These are phyloP conservation scores for Penicillium tannophilum DNA, from an alignment of 495 filamentous ascomycete genomes.

Conservation along the genomic window DNA sequence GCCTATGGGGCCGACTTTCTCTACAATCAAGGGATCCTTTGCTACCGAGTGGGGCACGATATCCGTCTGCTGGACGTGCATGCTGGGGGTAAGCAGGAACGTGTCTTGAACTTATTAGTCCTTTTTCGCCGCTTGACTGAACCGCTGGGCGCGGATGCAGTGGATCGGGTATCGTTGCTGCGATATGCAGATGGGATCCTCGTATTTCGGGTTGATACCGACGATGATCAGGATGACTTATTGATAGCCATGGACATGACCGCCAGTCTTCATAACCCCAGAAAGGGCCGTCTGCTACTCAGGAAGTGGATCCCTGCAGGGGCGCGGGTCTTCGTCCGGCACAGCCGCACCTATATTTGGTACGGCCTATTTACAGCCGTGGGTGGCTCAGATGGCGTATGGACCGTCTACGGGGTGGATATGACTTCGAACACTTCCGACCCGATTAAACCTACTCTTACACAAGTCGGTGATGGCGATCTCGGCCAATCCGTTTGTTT, in stretches of 20 bases:
- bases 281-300: constrained; percentile 41
- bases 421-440: constrained; percentile 33
- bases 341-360: constrained; percentile 65
- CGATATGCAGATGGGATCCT: constrained; percentile 64
- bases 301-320: constrained; percentile 16
- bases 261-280: constrained; percentile 20
- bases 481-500: constrained; percentile 72
- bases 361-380: constrained; percentile 54
- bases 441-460: constrained; percentile 12
- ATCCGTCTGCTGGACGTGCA: constrained; percentile 69
- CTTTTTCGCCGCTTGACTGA: constrained; percentile 44
- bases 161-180: constrained; percentile 56
- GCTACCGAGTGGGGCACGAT: constrained; percentile 57
- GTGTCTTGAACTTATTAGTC: constrained; percentile 57
- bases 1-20: constrained; percentile 63
- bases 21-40: constrained; percentile 64
- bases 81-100: constrained; percentile 49
- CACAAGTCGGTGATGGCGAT: constrained; percentile 40
- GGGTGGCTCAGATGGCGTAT: constrained; percentile 34
- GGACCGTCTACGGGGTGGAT: constrained; percentile 61
- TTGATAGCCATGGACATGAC: constrained; percentile 62
- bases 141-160: constrained; percentile 32
- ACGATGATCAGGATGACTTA: constrained; percentile 42
- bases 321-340: constrained; percentile 59
- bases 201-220: constrained; percentile 50